A percentile compares a stretch with the other conserved stretches of the same genome.
Conservation (phyloP, 2,329 filamentous ascomycete species). For the Dothideomycetes sp. region DNA sequence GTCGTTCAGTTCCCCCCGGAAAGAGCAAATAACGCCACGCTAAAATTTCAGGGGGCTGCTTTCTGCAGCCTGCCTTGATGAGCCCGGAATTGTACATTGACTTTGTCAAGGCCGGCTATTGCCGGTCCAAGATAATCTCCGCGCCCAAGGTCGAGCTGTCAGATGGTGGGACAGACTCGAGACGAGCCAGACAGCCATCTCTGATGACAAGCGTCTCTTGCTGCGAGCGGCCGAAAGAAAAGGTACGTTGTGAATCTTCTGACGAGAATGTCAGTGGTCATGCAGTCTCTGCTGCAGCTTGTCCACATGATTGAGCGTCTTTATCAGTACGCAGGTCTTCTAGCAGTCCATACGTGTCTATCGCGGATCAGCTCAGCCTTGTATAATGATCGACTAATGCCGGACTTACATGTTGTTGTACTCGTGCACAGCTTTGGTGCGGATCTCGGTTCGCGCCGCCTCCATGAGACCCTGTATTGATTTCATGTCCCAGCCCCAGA, state of each 20-base stretch:
- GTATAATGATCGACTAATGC: slow-evolving; percentile 18
- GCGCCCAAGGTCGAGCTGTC: too few relatives aligned
- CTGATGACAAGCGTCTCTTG: too few relatives aligned
- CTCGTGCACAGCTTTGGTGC: slow-evolving; percentile 54
- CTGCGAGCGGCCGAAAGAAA: too few relatives aligned
- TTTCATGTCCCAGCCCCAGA: slow-evolving; percentile 37
- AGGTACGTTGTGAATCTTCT: too few relatives aligned
- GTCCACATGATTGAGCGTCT: too few relatives aligned
- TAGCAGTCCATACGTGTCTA: slow-evolving; percentile 38
- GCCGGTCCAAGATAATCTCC: too few relatives aligned
- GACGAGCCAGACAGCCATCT: too few relatives aligned
- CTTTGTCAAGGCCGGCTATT: neutral
- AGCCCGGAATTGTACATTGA: neutral
- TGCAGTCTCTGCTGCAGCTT: too few relatives aligned
- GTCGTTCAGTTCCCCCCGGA: neutral
- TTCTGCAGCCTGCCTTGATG: neutral
- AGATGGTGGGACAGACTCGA: too few relatives aligned
- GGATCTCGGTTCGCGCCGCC: slow-evolving; percentile 57
- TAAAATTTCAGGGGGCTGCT: neutral
- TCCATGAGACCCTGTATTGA: slow-evolving; percentile 52
- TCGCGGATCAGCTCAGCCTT: slow-evolving; percentile 9
- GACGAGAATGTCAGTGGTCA: too few relatives aligned
- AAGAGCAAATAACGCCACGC: neutral
- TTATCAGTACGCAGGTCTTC: slow-evolving; percentile 20
- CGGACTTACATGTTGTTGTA: slow-evolving; percentile 72